A percentile compares a stretch with the other conserved stretches of the same genome.
phyloP scores from a whole-genome alignment of 2,329 filamentous ascomycete genomes.

The Helotiales sp. region DNA sequence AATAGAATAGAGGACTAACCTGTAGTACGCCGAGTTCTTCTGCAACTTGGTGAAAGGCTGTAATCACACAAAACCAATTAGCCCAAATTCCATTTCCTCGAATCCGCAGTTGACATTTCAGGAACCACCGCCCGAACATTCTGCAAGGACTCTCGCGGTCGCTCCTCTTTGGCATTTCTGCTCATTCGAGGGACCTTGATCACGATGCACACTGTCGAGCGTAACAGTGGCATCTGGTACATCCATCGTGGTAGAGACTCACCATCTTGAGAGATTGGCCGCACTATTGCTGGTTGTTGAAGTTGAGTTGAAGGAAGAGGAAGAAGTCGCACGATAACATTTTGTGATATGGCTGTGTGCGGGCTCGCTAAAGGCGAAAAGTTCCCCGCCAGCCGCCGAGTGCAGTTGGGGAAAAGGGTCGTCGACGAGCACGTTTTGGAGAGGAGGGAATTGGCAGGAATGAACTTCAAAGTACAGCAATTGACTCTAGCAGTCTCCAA shows the following conservation, averaged over 20 bases:
- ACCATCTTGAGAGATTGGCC: slow-evolving; percentile 66
- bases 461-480: not conserved
- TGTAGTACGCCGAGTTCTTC: slow-evolving; percentile 99
- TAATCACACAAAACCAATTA: slow-evolving; percentile 40
- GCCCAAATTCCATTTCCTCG: slow-evolving; percentile 53
- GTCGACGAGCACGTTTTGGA: slow-evolving; percentile 10
- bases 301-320: slow-evolving; percentile 41
- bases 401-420: slow-evolving; percentile 10
- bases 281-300: slow-evolving; percentile 48
- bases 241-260: slow-evolving; percentile 54
- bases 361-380: slow-evolving; percentile 24
- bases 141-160: slow-evolving; percentile 72
- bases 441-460: not conserved
- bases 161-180: slow-evolving; percentile 37
- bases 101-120: slow-evolving; percentile 99
- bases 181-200: slow-evolving; percentile 34
- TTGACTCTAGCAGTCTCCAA: too few relatives aligned
- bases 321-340: slow-evolving; percentile 19
- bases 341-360: slow-evolving; percentile 23
- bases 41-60: slow-evolving; percentile 92
- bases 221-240: not conserved
- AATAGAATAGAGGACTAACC: slow-evolving; percentile 66
- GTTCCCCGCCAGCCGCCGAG: slow-evolving; percentile 18
- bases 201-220: not conserved
- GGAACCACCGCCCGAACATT: slow-evolving; percentile 86